These are phyloP conservation scores for Phytopythium sindhum DNA, from an alignment of 352 stramenopile species.

Conservation along the genomic window DNA sequence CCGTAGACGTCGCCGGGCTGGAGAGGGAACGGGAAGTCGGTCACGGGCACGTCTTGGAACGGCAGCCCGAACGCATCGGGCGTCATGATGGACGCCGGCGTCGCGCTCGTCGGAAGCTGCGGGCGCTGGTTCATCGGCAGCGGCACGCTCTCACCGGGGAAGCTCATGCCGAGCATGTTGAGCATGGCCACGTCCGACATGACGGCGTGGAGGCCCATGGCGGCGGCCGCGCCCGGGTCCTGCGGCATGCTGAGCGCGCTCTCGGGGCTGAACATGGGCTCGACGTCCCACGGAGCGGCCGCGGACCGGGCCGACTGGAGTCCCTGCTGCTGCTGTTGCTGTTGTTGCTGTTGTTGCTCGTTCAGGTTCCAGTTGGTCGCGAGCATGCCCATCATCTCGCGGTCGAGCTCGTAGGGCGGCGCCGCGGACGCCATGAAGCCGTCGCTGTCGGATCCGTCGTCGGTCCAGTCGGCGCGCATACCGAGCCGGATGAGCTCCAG, in stretches of 20 bases:
- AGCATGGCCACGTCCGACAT: slow-evolving; percentile 9
- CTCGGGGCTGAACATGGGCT: slow-evolving; percentile 5
- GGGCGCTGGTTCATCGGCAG: not conserved
- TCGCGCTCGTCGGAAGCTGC: not conserved
- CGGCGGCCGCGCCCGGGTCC: slow-evolving; percentile 6
- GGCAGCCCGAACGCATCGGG: slow-evolving; percentile 17
- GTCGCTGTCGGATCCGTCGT: slow-evolving; percentile 2
- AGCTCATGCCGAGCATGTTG: slow-evolving; percentile 2
- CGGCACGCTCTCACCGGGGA: slow-evolving; percentile 4
- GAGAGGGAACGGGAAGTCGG: slow-evolving; percentile 14
- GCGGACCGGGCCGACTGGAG: too few species aligned
- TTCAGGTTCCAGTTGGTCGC: slow-evolving; percentile 29
- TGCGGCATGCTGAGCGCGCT: slow-evolving; percentile 12
- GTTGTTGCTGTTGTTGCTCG: slow-evolving; percentile 10
- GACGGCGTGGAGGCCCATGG: slow-evolving; percentile 14
- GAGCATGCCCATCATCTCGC: slow-evolving; percentile 32
- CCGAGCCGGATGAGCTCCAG: slow-evolving; percentile 5
- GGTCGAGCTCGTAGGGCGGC: slow-evolving; percentile 20
- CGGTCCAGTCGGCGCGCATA: slow-evolving; percentile 1
- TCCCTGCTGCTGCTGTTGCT: too few species aligned
- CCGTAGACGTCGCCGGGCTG: slow-evolving; percentile 5
- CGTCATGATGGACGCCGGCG: slow-evolving; percentile 6
- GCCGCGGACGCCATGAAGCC: not conserved
- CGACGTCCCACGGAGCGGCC: slow-evolving; percentile 14
- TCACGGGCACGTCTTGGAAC: slow-evolving; percentile 14